Evolutionary conservation across 345 rosid genomes (phyloP).

Genomic region (Eucalyptus fibrosa): DNA sequence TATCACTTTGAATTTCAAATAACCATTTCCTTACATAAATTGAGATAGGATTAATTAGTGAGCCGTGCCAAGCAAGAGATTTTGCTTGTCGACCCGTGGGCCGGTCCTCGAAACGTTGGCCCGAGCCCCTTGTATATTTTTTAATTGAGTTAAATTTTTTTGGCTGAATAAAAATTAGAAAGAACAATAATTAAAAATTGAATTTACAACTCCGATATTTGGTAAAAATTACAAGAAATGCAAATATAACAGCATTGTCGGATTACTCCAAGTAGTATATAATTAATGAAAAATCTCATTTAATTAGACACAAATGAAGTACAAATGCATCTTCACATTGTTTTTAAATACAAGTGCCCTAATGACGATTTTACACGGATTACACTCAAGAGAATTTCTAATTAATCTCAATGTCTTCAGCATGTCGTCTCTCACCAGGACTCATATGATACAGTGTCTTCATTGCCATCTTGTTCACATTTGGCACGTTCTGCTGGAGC

Average conservation of each 20-base stretch:
- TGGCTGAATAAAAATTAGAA: not conserved
- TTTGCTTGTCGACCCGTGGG: not conserved
- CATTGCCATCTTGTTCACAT: not conserved
- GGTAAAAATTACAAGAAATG: not conserved
- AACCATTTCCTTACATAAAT: not conserved
- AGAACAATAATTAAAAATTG: not conserved
- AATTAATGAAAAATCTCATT: not conserved
- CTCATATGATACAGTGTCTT: not conserved
- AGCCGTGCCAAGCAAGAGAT: not conserved
- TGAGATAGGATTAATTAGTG: not conserved
- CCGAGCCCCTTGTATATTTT: not conserved
- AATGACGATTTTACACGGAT: not conserved
- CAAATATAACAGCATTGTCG: not conserved
- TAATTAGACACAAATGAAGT: not conserved
- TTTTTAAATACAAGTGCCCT: not conserved
- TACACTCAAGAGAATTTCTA: not conserved
- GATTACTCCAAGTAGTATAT: not conserved
- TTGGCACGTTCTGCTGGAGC: not conserved
- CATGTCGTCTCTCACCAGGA: not conserved
- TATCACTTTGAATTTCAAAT: not conserved
- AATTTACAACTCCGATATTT: not conserved
- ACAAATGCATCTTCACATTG: not conserved
- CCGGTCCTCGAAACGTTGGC: not conserved
- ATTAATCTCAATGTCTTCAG: not conserved
- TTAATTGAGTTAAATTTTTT: not conserved